These are phyloP conservation scores for Emergomyces orientalis DNA, from an alignment of 2,329 filamentous ascomycete species.

Conservation along the genomic window DNA sequence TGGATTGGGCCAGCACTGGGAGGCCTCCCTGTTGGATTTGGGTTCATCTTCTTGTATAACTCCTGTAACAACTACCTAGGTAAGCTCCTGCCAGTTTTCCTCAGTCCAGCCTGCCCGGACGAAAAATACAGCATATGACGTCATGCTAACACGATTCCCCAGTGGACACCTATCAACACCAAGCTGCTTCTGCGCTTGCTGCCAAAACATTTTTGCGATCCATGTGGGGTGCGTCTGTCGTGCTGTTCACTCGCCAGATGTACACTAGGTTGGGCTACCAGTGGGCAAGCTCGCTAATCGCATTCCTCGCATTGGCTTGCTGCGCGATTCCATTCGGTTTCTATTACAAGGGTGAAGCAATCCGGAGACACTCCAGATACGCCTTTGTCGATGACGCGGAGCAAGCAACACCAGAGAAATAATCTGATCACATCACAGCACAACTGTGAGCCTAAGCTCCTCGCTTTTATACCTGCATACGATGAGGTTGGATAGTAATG, in stretches of 20 bases:
- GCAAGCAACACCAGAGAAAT: not conserved
- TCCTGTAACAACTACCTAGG: constrained; percentile 63
- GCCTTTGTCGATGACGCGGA: constrained; percentile 54
- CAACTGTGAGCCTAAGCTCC: not conserved
- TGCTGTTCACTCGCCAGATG: constrained; percentile 78
- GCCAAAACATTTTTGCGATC: constrained; percentile 72
- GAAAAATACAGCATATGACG: not conserved
- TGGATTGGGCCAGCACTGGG: constrained; percentile 67
- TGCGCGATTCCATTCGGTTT: constrained; percentile 78
- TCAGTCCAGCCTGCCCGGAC: not conserved
- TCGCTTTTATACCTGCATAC: not conserved
- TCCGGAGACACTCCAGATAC: constrained; percentile 60
- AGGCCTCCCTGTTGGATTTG: constrained; percentile 64
- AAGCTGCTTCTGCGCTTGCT: constrained; percentile 70
- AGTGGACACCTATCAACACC: constrained; percentile 59
- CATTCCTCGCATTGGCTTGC: constrained; percentile 65
- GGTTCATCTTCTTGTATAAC: constrained; percentile 79
- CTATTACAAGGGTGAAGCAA: constrained; percentile 64
- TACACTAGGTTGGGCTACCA: constrained; percentile 61
- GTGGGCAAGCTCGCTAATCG: constrained; percentile 66
- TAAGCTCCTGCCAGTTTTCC: constrained; percentile 14
- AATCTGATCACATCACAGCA: not conserved
- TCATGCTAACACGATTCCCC: not conserved
- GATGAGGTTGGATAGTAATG: not conserved
- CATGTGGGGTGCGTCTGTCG: constrained; percentile 69